Evolutionary conservation across 176 grass and related monocot genomes (phyloP), one percentile per base, ranked within the genome.

Genomic region (Oryza coarctata): DNA sequence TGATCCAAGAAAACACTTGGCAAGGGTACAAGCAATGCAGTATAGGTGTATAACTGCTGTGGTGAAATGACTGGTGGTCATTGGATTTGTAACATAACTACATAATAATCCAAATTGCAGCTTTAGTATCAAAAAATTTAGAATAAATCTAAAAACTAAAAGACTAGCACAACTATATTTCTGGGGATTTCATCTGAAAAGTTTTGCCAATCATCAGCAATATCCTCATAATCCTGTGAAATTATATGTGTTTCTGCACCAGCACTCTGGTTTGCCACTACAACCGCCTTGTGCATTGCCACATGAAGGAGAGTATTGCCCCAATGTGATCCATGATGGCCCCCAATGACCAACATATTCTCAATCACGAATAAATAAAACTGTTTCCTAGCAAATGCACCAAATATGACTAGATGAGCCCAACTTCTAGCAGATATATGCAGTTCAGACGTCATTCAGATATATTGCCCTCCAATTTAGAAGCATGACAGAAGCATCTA

Each of bases 381-480:
- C 74, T 34, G 5, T 45, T 78, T 28, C 57, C 28, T 60, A 74
- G 30, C 63, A 68, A 69, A 23, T 62, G 76, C 35, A 50, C 7
- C 35, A 17, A 9, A 75, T 3, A 75, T 49, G 20, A 52, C 49
- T 32, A 75, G 2, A 68, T 80, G 31, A 63, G 62, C 31, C 55
- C 41, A 52, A 20, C 18, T 77, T 75, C 52, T 75, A 44, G 67
- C 34, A 71, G 18, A 72, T 49, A 82, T 23, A 70, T 26, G 68
- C 52, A 84, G 38, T 52, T 34, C 67, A 35, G 55, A 5, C 34
- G 67, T 47, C 39, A 68, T 35, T 40, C 60, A 40, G 65, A 33
- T 52, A 84, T 45, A 28, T 57, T 65, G 8, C 39, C 23, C 25
- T 52, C 36, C 34, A 39, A 71, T 50, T 32, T 74, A 52, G 44